Evolutionary conservation across 257 asterid species (phyloP).

Genomic region (Paraleonurus japonicus): DNA sequence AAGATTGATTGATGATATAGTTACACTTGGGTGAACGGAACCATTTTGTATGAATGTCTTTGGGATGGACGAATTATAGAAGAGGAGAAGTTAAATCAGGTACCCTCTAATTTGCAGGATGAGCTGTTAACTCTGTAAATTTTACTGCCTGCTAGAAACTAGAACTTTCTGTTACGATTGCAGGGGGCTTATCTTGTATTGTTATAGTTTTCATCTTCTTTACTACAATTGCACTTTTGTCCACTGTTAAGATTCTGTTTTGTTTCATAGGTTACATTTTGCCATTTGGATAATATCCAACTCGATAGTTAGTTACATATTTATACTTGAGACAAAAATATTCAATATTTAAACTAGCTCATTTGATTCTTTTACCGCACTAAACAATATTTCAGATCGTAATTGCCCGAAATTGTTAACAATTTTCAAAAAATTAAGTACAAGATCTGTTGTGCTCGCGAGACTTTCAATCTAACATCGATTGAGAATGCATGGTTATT

Average conservation of each 20-base stretch:
- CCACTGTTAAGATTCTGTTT: conserved; percentile 30
- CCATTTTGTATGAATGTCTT: neutral
- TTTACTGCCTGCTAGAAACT: conserved; percentile 33
- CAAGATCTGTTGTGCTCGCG: neutral
- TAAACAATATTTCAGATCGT: neutral
- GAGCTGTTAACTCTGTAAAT: conserved; percentile 32
- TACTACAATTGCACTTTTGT: neutral
- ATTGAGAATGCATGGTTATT: neutral
- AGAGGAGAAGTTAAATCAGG: conserved; percentile 29
- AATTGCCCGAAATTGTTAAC: neutral
- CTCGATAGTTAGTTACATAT: neutral
- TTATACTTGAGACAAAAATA: neutral
- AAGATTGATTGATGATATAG: conserved; percentile 64
- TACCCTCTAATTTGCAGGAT: conserved; percentile 26
- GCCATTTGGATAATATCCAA: neutral
- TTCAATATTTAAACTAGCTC: neutral
- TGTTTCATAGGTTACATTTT: neutral
- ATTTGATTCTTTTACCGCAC: neutral
- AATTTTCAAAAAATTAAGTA: neutral
- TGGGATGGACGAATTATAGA: conserved; percentile 22
- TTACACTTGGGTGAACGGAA: neutral
- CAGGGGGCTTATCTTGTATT: conserved; percentile 37
- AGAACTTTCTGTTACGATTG: conserved; percentile 24
- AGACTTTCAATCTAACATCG: neutral
- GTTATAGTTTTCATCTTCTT: conserved; percentile 19